Conservation (phyloP, 2,329 filamentous ascomycete species). For the Mollisia scopiformis region DNA sequence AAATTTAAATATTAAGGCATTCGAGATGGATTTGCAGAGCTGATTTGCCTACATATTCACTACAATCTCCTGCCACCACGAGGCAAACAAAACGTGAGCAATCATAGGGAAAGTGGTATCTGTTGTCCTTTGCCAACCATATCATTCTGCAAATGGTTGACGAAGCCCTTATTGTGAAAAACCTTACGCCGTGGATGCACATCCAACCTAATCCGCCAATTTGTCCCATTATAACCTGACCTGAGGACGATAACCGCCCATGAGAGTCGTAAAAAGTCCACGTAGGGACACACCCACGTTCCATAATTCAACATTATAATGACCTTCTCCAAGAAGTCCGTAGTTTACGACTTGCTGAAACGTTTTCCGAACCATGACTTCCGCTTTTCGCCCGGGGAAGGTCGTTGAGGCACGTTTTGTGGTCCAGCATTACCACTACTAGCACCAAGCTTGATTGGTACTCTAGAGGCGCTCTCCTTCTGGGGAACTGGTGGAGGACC, state of each 20-base stretch:
- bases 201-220: constrained; percentile 18
- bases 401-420: constrained; percentile 9
- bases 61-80: too few species aligned
- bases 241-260: constrained; percentile 7
- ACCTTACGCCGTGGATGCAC: constrained; percentile 24
- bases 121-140: not conserved
- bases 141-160: not conserved
- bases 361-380: constrained; percentile 88
- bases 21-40: not conserved
- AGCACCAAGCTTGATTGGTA: constrained; percentile 35
- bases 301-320: constrained; percentile 9
- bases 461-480: constrained; percentile 27
- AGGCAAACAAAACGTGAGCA: not conserved
- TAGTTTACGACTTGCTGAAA: constrained; percentile 66
- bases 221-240: constrained; percentile 18
- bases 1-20: not conserved
- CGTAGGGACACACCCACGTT: not conserved
- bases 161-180: not conserved
- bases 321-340: not conserved
- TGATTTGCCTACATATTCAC: not conserved
- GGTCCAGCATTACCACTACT: constrained; percentile 23
- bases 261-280: constrained; percentile 22
- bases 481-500: constrained; percentile 26
- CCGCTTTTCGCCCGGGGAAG: constrained; percentile 63
- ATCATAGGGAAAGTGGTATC: constrained; percentile 1